Evolutionary conservation across 495 filamentous ascomycete genomes (phyloP).

Genomic region (Podospora pseudoanserina): DNA sequence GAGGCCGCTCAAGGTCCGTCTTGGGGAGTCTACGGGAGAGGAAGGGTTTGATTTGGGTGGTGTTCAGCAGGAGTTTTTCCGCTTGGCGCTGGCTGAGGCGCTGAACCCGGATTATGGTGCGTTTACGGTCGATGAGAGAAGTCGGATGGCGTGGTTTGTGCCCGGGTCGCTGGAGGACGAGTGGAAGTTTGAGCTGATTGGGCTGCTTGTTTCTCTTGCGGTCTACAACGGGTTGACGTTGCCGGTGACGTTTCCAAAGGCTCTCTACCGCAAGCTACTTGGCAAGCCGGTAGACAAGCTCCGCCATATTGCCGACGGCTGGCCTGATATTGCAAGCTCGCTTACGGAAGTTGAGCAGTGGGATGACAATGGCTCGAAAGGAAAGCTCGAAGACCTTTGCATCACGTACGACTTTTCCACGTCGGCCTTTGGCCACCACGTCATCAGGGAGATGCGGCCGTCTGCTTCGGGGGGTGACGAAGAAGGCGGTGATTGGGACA

Average conservation of each 20-base stretch:
- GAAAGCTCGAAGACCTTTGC: slow-evolving; percentile 64
- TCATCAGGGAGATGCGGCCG: slow-evolving; percentile 48
- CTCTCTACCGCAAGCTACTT: slow-evolving; percentile 78
- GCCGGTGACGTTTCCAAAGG: slow-evolving; percentile 79
- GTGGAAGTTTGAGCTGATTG: slow-evolving; percentile 88
- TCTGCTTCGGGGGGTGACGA: background rate
- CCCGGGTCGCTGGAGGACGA: slow-evolving; percentile 73
- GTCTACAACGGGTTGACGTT: slow-evolving; percentile 91
- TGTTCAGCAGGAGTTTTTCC: slow-evolving; percentile 94
- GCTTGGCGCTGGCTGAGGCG: slow-evolving; percentile 70
- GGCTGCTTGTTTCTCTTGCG: slow-evolving; percentile 82
- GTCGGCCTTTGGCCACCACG: slow-evolving; percentile 57
- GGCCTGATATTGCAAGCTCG: slow-evolving; percentile 73
- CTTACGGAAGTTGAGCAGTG: slow-evolving; percentile 68
- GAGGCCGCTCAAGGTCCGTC: slow-evolving; percentile 80
- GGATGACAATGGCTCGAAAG: slow-evolving; percentile 64
- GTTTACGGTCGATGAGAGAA: slow-evolving; percentile 71
- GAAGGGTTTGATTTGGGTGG: slow-evolving; percentile 91
- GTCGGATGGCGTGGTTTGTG: slow-evolving; percentile 81
- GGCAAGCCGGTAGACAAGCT: slow-evolving; percentile 60
- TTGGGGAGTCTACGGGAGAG: slow-evolving; percentile 77
- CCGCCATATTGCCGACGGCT: slow-evolving; percentile 78
- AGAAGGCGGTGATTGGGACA: background rate
- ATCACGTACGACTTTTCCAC: slow-evolving; percentile 81
- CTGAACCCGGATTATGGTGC: slow-evolving; percentile 68